Base-by-base conservation (phyloP, 2,329 filamentous ascomycete genomes). In the Pseudopyrenochaeta lycopersici region DNA sequence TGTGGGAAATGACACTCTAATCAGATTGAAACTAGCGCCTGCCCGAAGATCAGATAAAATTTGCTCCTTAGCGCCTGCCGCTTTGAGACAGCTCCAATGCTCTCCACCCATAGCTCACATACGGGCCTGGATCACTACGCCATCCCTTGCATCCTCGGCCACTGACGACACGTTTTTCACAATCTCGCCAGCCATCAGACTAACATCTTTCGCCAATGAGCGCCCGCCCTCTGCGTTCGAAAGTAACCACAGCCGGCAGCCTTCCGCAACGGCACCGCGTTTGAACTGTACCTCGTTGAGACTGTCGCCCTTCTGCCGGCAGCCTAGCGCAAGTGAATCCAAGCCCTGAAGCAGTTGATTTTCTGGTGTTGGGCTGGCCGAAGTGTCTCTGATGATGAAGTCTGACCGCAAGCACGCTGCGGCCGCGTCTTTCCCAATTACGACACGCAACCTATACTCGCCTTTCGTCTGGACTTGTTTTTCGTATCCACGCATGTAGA, bases 261-360 rank as follows among this genome's bases (percentile, higher is more conserved):
- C 56, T 18, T 66, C 60, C 17, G 60, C 64, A 33, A 73, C 71
- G 9, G 62, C 62, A 12, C 67, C 68, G 15, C 69, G 71, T 59
- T 75, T 75, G 67, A 75, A 75, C 35, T 72, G 71, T 47, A 75
- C 69, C 54, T 75, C 72, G 46, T 75, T 66, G 36, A 75, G 61
- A 63, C 71, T 72, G 36, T 73, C 69, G 33, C 72, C 69, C 47
- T 71, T 72, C 47, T 70, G 66, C 49, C 68, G 71, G 35, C 71
- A 75, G 36, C 71, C 71, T 29, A 75, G 60, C 18, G 70, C 68
- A 15, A 75, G 68, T 29, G 66, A 41, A 42, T 74, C 71, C 39
- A 75, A 42, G 44, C 62, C 64, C 44, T 68, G 61, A 50, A 74
- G 68, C 17, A 74, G 48, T 9, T 56, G 56, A 17, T 40, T 68